A percentile compares a stretch with the other conserved stretches of the same genome.
Evolutionary conservation across 129 eudicot genomes (phyloP).

Genomic region (Helianthus tuberosus): DNA sequence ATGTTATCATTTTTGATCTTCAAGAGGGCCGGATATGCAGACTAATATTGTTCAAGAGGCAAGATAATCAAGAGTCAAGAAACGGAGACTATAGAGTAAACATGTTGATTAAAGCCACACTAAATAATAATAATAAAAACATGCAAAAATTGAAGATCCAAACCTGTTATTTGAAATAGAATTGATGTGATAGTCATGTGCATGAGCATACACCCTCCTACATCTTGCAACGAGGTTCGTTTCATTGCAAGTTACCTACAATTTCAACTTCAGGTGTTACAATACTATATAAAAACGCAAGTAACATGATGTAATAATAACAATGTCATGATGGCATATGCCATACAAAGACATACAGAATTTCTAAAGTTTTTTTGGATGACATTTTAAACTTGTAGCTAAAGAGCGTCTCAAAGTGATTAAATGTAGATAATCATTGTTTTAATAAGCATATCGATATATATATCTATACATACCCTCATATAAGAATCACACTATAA

Average conservation of each 20-base stretch:
- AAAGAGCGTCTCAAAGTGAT: background rate
- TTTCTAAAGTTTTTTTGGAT: background rate
- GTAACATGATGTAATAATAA: slow-evolving; percentile 21
- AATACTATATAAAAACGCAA: slow-evolving; percentile 9
- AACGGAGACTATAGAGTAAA: background rate
- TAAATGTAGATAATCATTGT: background rate
- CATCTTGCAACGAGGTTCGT: slow-evolving; percentile 93
- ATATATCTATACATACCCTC: slow-evolving; percentile 1
- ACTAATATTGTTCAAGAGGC: slow-evolving; percentile 18
- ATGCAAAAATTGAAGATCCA: slow-evolving; percentile 8
- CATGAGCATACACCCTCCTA: slow-evolving; percentile 98
- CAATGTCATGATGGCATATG: background rate
- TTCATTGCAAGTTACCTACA: slow-evolving; percentile 88
- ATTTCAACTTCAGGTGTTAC: slow-evolving; percentile 24
- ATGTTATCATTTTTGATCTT: background rate
- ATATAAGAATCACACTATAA: background rate
- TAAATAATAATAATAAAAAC: background rate
- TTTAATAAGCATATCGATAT: background rate
- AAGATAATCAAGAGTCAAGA: background rate
- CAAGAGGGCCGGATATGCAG: slow-evolving; percentile 2
- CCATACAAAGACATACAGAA: background rate
- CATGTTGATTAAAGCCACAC: background rate
- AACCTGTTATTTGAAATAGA: slow-evolving; percentile 96
- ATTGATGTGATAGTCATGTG: slow-evolving; percentile 97
- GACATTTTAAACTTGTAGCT: slow-evolving; percentile 6